Conservation (phyloP, 2,329 filamentous ascomycete genomes). For the Penicillium sp. region DNA sequence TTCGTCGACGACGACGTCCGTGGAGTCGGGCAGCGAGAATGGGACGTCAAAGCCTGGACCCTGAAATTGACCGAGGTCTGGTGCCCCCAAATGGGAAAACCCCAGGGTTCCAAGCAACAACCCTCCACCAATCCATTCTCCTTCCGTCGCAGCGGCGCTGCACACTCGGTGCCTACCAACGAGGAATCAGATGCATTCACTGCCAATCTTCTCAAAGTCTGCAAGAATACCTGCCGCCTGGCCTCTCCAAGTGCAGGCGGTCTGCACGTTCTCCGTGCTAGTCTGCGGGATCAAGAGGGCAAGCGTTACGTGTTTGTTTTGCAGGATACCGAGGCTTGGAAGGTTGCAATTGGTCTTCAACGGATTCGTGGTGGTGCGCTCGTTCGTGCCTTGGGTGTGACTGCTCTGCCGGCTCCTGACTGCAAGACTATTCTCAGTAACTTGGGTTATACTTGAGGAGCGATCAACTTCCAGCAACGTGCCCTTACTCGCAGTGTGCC, state of each 20-base stretch:
- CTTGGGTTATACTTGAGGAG: constrained; percentile 44
- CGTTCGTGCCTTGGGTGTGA: constrained; percentile 58
- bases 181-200: constrained; percentile 71
- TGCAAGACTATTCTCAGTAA: constrained; percentile 45
- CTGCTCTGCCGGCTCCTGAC: constrained; percentile 54
- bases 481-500: no score
- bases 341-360: constrained; percentile 62
- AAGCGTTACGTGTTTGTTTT: constrained; percentile 66
- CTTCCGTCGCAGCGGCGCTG: constrained; percentile 49
- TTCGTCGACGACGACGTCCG: constrained; percentile 97
- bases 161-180: constrained; percentile 58
- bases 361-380: constrained; percentile 59
- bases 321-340: constrained; percentile 63
- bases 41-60: constrained; percentile 98
- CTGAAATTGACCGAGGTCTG: constrained; percentile 90
- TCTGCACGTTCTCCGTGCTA: constrained; percentile 62
- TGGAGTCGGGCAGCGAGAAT: constrained; percentile 89
- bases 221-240: constrained; percentile 66
- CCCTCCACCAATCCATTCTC: constrained; percentile 35
- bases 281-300: constrained; percentile 61
- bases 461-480: background rate
- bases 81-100: constrained; percentile 64
- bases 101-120: constrained; percentile 34
- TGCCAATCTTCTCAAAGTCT: constrained; percentile 64
- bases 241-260: constrained; percentile 45